Evolutionary conservation across 495 filamentous ascomycete genomes (phyloP), one percentile per base, ranked within the genome.

Genomic region (Xylaria scruposa): DNA sequence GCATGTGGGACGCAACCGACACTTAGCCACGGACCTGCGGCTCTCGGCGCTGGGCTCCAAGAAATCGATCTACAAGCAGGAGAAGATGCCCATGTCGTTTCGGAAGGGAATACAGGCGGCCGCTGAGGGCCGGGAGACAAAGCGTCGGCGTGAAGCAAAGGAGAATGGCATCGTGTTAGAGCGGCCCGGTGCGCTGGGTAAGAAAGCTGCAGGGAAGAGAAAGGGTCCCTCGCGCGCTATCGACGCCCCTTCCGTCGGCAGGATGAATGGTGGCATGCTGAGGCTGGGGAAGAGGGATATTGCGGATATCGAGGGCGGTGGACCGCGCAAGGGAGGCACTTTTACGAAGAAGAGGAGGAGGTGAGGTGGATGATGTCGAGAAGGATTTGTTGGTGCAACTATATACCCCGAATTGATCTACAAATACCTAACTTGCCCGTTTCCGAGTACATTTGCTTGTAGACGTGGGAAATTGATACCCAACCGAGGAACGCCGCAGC

Each of bases 161-260:
- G 94, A 98, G 82, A 97, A 94, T 73, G 96, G 96, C 8, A 91
- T 98, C 70, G 88, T 98, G 68, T 84, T 99, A 3, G 96, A 98
- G 83, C 90, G 89, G 72, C 87, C 86, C 24, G 76, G 73, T 33
- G 26, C 29, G 0, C 38, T 59, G 80, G 77, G 72, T 42, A 68
- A 31, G 62, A 75, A 72, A 42, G 82, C 79, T 5, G 82, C 78
- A 68, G 71, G 77, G 60, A 84, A 79, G 69, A 80, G 79, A 53
- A 83, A 79, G 42, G 82, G 81, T 8, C 76, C 71, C 17, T 81
- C 60, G 59, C 79, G 83, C 81, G 70, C 85, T 88, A 70, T 97
- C 75, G 92, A 89, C 59, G 88, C 88, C 54, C 93, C 95, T 1
- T 88, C 85, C 3, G 89, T 97, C 10, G 95, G 95, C 0, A 94